A percentile compares a stretch with the other conserved stretches of the same genome.
phyloP scores from a whole-genome alignment of 345 rosid species.

The Eucalyptus pauciflora region DNA sequence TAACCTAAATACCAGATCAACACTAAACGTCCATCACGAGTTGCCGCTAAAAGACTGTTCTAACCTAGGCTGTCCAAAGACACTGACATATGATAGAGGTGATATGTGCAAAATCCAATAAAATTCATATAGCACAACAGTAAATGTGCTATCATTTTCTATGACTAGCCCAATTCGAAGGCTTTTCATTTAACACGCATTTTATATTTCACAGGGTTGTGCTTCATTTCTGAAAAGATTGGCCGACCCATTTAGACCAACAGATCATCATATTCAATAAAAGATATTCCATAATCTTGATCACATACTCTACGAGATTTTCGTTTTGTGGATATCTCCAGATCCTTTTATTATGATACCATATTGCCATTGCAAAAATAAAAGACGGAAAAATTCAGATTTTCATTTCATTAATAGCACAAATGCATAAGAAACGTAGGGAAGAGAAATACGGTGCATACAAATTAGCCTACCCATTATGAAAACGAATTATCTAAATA shows the following conservation, averaged over 20 bases:
- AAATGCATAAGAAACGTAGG: neutral
- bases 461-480: neutral
- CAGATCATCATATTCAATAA: neutral
- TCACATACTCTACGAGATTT: neutral
- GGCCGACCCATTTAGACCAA: neutral
- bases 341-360: neutral
- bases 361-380: neutral
- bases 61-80: neutral
- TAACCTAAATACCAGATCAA: neutral
- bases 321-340: neutral
- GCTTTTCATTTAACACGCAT: neutral
- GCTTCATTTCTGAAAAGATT: neutral
- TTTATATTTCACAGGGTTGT: neutral
- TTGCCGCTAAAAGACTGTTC: neutral
- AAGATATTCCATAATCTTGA: neutral
- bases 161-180: neutral
- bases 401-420: neutral
- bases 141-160: neutral
- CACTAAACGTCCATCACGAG: neutral
- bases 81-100: neutral
- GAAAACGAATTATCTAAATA: neutral
- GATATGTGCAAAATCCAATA: neutral
- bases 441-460: neutral
- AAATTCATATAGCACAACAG: neutral
- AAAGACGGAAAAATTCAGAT: neutral